phyloP scores from a whole-genome alignment of 306 rosid genomes.

The Prunus mira region DNA sequence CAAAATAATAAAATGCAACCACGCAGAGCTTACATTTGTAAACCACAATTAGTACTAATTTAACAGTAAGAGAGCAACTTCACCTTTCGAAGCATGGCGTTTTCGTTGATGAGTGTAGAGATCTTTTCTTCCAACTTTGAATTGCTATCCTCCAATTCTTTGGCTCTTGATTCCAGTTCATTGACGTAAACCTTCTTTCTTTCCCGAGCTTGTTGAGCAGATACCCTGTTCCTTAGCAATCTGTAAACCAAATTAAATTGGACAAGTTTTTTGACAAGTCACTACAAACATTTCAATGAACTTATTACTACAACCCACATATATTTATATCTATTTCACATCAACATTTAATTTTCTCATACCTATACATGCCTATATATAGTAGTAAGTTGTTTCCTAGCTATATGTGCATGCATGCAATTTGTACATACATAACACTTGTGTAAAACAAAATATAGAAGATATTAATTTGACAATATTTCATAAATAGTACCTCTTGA shows the following conservation, averaged over 20 bases:
- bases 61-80: not conserved
- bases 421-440: not conserved
- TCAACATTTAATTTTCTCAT: too few relatives aligned
- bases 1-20: not conserved
- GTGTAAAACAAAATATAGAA: not conserved
- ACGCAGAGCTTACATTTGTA: not conserved
- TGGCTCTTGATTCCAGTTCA: slow-evolving; percentile 64
- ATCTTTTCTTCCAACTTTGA: slow-evolving; percentile 66
- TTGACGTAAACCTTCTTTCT: slow-evolving; percentile 73
- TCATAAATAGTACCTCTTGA: slow-evolving; percentile 43
- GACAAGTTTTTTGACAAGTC: not conserved
- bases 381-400: too few relatives aligned
- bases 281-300: not conserved
- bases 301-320: too few relatives aligned
- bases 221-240: slow-evolving; percentile 76
- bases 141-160: slow-evolving; percentile 58
- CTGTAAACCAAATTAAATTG: slow-evolving; percentile 21
- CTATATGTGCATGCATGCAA: not conserved
- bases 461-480: not conserved
- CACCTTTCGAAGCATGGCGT: slow-evolving; percentile 63
- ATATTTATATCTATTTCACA: too few relatives aligned
- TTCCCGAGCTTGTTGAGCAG: slow-evolving; percentile 88
- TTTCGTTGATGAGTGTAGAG: slow-evolving; percentile 65
- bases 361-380: too few relatives aligned
- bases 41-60: not conserved